Evolutionary conservation across 257 asterid species (phyloP).

Genomic region (Phtheirospermum japonicum): DNA sequence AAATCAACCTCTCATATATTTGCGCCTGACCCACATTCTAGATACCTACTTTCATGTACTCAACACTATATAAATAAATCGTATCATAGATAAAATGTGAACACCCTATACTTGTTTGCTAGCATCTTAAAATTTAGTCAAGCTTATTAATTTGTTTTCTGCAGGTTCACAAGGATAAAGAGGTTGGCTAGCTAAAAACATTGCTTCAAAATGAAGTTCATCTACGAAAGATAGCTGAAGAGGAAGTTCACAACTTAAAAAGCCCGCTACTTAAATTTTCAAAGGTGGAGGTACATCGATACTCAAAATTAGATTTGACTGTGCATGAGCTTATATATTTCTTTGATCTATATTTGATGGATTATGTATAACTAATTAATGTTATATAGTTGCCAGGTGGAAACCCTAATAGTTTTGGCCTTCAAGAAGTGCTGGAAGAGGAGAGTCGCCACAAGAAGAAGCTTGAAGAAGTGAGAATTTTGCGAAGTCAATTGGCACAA

Average conservation of each 20-base stretch:
- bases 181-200: slow-evolving; percentile 58
- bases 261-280: too few species aligned
- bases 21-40: slow-evolving; percentile 15
- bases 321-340: slow-evolving; percentile 16
- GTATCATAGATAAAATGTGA: too few species aligned
- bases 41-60: too few species aligned
- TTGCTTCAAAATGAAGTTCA: slow-evolving; percentile 71
- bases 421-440: slow-evolving; percentile 74
- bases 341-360: slow-evolving; percentile 27
- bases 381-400: slow-evolving; percentile 68
- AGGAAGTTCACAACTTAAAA: slow-evolving; percentile 61
- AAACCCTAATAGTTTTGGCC: slow-evolving; percentile 46
- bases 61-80: too few species aligned
- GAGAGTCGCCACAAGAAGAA: slow-evolving; percentile 75
- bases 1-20: background rate
- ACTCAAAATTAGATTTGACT: slow-evolving; percentile 19
- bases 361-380: slow-evolving; percentile 35
- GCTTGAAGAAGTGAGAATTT: slow-evolving; percentile 82
- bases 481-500: slow-evolving; percentile 71
- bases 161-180: slow-evolving; percentile 54
- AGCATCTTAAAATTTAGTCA: slow-evolving; percentile 10
- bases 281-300: slow-evolving; percentile 53
- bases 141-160: slow-evolving; percentile 30
- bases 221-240: slow-evolving; percentile 82
- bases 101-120: slow-evolving; percentile 9